Evolutionary conservation across 371 early-diverging fungal species (phyloP), one percentile per base, ranked within the genome.

Genomic region (Rhizomucor pusillus): DNA sequence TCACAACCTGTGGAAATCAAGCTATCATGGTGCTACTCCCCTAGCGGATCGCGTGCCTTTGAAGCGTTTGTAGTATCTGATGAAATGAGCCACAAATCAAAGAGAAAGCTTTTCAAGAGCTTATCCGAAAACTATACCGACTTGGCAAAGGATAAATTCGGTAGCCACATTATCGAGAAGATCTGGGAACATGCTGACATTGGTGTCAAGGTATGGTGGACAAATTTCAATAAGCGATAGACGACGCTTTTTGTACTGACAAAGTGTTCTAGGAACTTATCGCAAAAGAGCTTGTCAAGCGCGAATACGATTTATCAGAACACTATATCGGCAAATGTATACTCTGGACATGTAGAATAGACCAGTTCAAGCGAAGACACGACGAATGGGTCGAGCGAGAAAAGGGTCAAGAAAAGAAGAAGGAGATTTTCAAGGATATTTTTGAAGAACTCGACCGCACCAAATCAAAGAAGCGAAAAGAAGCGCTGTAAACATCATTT

Each of bases 121-220:
- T 76, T 88, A 52, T 48, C 70, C 16, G 82, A 81, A 6, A 67
- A 73, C 46, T 88, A 80, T 59, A 80, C 79, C 33, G 63, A 67
- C 5, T 58, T 91, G 40, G 86, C 90, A 3, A 60, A 72, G 47
- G 90, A 92, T 60, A 86, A 86, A 57, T 92, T 82, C 60, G 92
- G 91, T 35, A 85, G 88, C 36, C 90, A 88, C 53, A 70, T 91
- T 13, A 79, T 92, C 7, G 94, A 93, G 51, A 82, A 82, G 50
- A 81, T 83, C 59, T 93, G 90, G 89, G 70, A 72, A n/a, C 75
- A 76, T 12, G 83, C 90, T 5, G 90, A 90, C 48, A 80, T 92
- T n/a, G 78, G 81, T 20, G 68, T 78, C 59, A 91, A 89, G 64
- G 77, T 73, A 62, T 53, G 53, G 12, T n/a, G n/a, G n/a, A 1